Evolutionary conservation across 768 basidiomycete species (phyloP), one percentile per base, ranked within the genome.

Genomic region (Peribolospora kevripleyi): DNA sequence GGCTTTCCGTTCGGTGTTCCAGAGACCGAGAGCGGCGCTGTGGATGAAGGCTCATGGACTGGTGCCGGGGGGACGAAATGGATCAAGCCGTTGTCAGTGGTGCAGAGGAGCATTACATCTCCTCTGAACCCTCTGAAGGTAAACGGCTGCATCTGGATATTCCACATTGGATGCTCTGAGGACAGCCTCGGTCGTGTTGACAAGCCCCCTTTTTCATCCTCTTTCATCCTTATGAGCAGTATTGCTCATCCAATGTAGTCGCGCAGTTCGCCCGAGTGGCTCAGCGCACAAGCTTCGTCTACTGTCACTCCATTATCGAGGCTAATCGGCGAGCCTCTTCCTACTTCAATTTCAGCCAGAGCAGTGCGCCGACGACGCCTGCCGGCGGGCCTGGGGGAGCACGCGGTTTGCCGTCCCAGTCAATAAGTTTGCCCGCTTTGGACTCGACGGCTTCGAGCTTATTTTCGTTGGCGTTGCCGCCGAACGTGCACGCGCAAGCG

Each of bases 191-290:
- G 37, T 57, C 10, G 55, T 54, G 13, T 40, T 48, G 7, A 9
- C n/a, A 14, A 25, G 13, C 14, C 25, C 11, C 8, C 1, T 36
- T 5, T 42, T 14, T 7, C 46, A 10, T 47, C 13, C 13, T 56
- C 38, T 38, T 9, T 11, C n/a, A 39, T 25, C 25, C 25, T 25
- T 25, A 25, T 25, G 25, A 25, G 0, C 61, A 90, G 85, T 73
- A 86, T 43, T 98, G 91, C 70, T 85, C 87, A 3, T 68, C 79
- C 8, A 85, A 82, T 61, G 88, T 98, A 41, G 87, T 88, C 47
- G 74, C 73, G 68, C 88, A 91, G 65, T 98, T 98, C 65, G 85
- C 93, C n/a, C 77, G 80, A 52, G 75, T 95, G 53, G 83, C 93
- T 3, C 85, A 83, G 60, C 78, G 80, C 14, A 87, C 86, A 5